Evolutionary conservation across 257 asterid genomes (phyloP).

Genomic region (Thymus mandschuricus): DNA sequence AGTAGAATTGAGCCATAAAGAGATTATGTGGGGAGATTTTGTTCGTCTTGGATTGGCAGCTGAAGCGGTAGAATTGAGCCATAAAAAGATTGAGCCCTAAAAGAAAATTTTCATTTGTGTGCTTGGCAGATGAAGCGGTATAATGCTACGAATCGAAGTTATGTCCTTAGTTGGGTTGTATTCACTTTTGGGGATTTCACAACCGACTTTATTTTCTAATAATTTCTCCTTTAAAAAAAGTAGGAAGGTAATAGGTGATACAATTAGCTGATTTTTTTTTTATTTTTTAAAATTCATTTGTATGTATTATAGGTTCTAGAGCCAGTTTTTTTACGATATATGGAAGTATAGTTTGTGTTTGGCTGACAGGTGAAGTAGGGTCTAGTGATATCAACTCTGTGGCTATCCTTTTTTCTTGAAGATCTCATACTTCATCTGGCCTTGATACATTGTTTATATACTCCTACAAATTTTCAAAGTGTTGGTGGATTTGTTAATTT

Average conservation of each 20-base stretch:
- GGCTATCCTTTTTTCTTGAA: background rate
- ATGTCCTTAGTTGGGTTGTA: background rate
- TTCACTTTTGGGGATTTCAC: background rate
- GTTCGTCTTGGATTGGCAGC: constrained; percentile 6
- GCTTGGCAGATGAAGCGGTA: too few species aligned
- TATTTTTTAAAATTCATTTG: too few species aligned
- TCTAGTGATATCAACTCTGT: too few species aligned
- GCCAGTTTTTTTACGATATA: too few species aligned
- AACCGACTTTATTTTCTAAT: background rate
- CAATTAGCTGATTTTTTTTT: too few species aligned
- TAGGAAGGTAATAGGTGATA: background rate
- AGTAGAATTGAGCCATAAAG: background rate
- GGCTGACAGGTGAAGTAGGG: too few species aligned
- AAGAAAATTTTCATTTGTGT: background rate
- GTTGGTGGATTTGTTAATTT: constrained; percentile 4
- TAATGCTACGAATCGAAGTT: background rate
- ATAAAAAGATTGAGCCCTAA: background rate
- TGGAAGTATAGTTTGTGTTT: too few species aligned
- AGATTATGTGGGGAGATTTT: background rate
- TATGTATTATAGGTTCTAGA: too few species aligned
- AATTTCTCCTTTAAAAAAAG: background rate
- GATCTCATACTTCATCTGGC: too few species aligned
- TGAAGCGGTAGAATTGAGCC: background rate
- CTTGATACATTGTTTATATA: background rate
- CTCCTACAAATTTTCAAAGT: background rate